Conservation (phyloP, 106 monocot species). For the Chionographis japonica region DNA sequence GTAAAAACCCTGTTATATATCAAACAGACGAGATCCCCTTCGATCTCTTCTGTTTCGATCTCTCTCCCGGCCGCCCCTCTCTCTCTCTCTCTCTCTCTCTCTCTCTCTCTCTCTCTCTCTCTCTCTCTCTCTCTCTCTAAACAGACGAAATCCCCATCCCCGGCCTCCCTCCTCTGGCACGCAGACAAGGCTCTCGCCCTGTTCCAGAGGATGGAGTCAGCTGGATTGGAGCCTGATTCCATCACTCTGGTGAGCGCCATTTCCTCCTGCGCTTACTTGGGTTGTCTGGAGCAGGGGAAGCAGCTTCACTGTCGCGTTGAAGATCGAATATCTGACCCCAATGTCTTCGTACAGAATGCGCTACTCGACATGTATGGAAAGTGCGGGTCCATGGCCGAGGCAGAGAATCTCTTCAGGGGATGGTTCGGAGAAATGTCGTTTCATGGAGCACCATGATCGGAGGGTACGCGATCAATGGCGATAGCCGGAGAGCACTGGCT, state of each 20-base stretch:
- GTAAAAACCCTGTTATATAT: too few relatives aligned
- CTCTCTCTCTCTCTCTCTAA: too few relatives aligned
- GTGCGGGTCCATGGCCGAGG: conserved; percentile 17
- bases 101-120: too few relatives aligned
- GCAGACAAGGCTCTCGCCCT: too few relatives aligned
- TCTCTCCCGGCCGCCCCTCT: too few relatives aligned
- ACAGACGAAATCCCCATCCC: too few relatives aligned
- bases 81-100: too few relatives aligned
- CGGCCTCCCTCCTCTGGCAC: too few relatives aligned
- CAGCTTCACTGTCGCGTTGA: background rate
- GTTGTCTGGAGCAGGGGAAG: conserved; percentile 12
- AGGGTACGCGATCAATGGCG: conserved; percentile 22
- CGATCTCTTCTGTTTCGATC: too few relatives aligned
- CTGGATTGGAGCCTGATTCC: conserved; percentile 13
- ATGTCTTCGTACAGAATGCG: conserved; percentile 22
- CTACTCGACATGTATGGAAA: conserved; percentile 33
- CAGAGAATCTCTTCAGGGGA: background rate
- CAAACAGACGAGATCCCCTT: too few relatives aligned
- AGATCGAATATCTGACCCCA: background rate
- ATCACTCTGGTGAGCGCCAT: conserved; percentile 13
- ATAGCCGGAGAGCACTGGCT: conserved; percentile 15
- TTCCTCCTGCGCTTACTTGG: conserved; percentile 14
- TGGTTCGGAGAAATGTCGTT: background rate
- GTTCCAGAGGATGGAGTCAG: too few relatives aligned
- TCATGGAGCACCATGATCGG: conserved; percentile 18